Percentiles rank a stretch among this genome's conserved stretches.
Evolutionary conservation across 805 yeast genomes (phyloP).

Genomic region (Saccharomyces jurei): DNA sequence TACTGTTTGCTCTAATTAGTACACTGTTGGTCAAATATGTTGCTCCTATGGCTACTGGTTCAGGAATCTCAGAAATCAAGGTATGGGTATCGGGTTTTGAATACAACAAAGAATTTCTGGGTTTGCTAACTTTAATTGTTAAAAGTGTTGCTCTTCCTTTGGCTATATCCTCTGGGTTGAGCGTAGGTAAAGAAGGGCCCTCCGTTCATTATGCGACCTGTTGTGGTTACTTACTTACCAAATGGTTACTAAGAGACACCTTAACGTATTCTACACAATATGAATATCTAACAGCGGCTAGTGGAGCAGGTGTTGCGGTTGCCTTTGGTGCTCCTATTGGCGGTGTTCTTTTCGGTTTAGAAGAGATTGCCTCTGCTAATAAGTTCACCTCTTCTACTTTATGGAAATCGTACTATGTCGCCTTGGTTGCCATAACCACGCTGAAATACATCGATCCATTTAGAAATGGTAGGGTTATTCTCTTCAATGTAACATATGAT

Average conservation of each 20-base stretch:
- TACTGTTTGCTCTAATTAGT: constrained; percentile 53
- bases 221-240: constrained; percentile 76
- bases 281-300: constrained; percentile 65
- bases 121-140: constrained; percentile 59
- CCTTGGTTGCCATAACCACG: constrained; percentile 77
- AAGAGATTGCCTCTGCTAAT: constrained; percentile 67
- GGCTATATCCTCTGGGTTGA: constrained; percentile 86
- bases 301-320: constrained; percentile 98
- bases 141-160: constrained; percentile 79
- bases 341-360: constrained; percentile 88
- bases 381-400: constrained; percentile 68
- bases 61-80: constrained; percentile 95
- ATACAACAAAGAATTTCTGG: constrained; percentile 62
- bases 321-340: constrained; percentile 97
- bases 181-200: constrained; percentile 97
- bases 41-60: constrained; percentile 92
- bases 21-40: constrained; percentile 59
- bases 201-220: constrained; percentile 96
- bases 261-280: constrained; percentile 27
- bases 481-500: constrained; percentile 86
- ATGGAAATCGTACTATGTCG: constrained; percentile 88
- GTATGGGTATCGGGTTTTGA: constrained; percentile 87
- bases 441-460: constrained; percentile 82
- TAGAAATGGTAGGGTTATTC: constrained; percentile 86
- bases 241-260: constrained; percentile 36